phyloP scores from a whole-genome alignment of 192 early-diverging fungal genomes.

The Backusella westeae region DNA sequence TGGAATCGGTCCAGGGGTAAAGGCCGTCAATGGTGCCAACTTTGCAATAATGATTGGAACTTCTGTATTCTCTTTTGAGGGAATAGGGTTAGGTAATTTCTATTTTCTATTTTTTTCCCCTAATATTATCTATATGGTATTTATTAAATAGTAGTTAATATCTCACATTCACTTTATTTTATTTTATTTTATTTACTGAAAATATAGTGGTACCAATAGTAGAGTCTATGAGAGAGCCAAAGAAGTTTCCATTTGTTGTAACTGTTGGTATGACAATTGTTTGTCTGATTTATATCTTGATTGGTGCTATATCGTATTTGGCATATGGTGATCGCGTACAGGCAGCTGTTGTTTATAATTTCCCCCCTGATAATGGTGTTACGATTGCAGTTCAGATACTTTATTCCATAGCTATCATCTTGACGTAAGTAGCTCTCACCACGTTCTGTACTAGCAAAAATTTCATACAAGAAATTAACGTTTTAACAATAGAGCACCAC shows the following conservation, averaged over 20 bases:
- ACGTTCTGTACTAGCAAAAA: not conserved
- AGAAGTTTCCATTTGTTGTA: slow-evolving; percentile 72
- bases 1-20: slow-evolving; percentile 48
- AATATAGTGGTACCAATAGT: slow-evolving; percentile 56
- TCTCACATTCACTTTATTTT: not conserved
- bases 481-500: slow-evolving; percentile 50
- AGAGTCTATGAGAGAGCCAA: slow-evolving; percentile 78
- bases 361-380: slow-evolving; percentile 60
- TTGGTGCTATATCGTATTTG: slow-evolving; percentile 74
- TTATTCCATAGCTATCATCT: slow-evolving; percentile 84
- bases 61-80: slow-evolving; percentile 15
- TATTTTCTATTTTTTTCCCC: not conserved
- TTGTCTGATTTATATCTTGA: slow-evolving; percentile 62
- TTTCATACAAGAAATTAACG: not conserved
- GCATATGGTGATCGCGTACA: slow-evolving; percentile 77
- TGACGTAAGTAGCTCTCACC: slow-evolving; percentile 42
- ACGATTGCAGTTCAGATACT: slow-evolving; percentile 70
- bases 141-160: not conserved
- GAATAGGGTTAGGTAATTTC: not conserved
- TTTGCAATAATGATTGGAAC: slow-evolving; percentile 72
- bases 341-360: slow-evolving; percentile 78
- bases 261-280: slow-evolving; percentile 64
- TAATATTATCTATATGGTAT: not conserved
- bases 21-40: slow-evolving; percentile 59
- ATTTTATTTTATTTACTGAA: not conserved